Base-by-base conservation (phyloP, 768 basidiomycete species). In the Vishniacozyma victoriae region DNA sequence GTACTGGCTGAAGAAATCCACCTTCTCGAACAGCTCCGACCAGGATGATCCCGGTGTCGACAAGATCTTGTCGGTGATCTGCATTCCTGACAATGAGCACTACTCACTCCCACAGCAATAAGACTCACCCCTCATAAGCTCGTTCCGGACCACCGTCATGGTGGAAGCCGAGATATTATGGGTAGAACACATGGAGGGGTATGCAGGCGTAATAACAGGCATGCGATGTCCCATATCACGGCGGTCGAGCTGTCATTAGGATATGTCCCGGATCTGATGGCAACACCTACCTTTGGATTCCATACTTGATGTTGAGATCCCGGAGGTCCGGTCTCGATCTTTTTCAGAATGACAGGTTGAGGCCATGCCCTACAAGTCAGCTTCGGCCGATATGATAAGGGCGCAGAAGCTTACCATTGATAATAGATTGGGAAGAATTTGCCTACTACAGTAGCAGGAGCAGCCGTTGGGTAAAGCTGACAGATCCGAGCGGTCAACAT, bases 121-220 rank as follows among this genome's bases (percentile, higher is more conserved):
- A n/a, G 18, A 36, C 55, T 43, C 35, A 86, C 91, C 91, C 78
- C 85, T 82, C 75, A 89, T 86, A 71, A 96, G 91, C 64, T 99
- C 95, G 59, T 88, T 84, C 0, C 86, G 92, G 78, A 95, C 90
- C 46, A 99, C 87, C 78, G 85, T 83, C 73, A 95, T 89, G 4
- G 93, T 97, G 7, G 91, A 95, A 35, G 82, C 80, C 43, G 90
- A 91, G 52, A 97, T 92, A 62, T 97, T 99, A 75, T 99, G 95
- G 15, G 95, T 99, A 20, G 93, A 82, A 71, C 93, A 97, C 93
- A 99, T 99, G 5, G 93, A 84, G 38, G 95, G 95, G 73, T 96
- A 99, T 11, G 95, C 92, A 3, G 95, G 95, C 1, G 95, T 99
- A 61, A 99, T 97, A 64, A 99, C 96, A 12, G 95, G 95, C 95